Base-by-base conservation (phyloP, 108 stramenopile species). In the Pseudonitzschia multiseries region DNA sequence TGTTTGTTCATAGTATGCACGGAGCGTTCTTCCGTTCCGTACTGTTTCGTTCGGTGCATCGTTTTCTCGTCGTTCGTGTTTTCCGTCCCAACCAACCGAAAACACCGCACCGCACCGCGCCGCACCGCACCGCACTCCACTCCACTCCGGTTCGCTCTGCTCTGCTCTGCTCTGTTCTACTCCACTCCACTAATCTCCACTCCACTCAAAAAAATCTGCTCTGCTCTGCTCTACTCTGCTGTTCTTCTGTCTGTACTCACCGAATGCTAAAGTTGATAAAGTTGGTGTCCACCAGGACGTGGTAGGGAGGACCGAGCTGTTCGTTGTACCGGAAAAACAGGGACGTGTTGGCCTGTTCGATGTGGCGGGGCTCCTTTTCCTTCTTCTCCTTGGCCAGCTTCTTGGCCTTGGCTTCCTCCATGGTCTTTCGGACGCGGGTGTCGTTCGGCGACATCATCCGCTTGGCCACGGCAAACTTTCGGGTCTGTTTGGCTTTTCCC, bases 241-340 rank as follows among this genome's bases (percentile, higher is more conserved):
- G n/a, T n/a, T n/a, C n/a, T n/a, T n/a, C n/a, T n/a, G n/a, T n/a
- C n/a, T n/a, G n/a, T n/a, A n/a, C n/a, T 41, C 71, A 86, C 85
- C 89, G 90, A 70, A 98, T 98, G 54, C 93, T 94, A 72, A 98
- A 98, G 74, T 99, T 98, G 77, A 99, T 94, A 89, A 99, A 99
- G 84, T 99, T 99, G 33, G 99, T 99, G 83, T 99, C 99, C 31
- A 99, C 89, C 26, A 99, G 74, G 9, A 99, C 88, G 77, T 97
- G 96, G 75, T 98, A 99, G 31, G 99, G 99, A 21, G 99, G 99
- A 21, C 99, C 99, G 28, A 99, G 83, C 52, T 97, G 96, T 28
- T 93, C 93, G 80, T 99, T 99, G 90, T 98, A 94, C 63, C 91
- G 85, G 81, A 99, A 99, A 80, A 98, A 99, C 74, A 99, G 84